phyloP scores from a whole-genome alignment of 345 rosid genomes.

The Populus simonii region DNA sequence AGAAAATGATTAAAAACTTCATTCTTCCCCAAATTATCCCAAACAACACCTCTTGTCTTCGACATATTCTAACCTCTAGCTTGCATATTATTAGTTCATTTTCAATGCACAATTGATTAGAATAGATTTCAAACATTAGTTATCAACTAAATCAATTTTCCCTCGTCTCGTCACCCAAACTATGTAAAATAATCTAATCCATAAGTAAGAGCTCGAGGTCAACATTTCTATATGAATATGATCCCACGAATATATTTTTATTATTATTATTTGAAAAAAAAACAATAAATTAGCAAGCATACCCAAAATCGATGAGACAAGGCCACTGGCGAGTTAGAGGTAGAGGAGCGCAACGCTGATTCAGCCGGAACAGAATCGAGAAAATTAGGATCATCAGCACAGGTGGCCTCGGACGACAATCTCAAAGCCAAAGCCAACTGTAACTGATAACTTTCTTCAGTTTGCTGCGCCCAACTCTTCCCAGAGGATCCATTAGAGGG shows the following conservation, averaged over 20 bases:
- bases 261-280: too few relatives aligned
- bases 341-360: slow-evolving; percentile 47
- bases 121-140: neutral
- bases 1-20: neutral
- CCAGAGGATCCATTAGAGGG: slow-evolving; percentile 50
- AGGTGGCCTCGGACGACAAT: slow-evolving; percentile 85
- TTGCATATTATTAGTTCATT: neutral
- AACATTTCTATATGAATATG: neutral
- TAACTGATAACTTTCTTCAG: slow-evolving; percentile 99
- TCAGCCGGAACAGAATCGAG: slow-evolving; percentile 87
- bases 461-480: slow-evolving; percentile 99
- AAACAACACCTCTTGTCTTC: too few relatives aligned
- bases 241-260: too few relatives aligned
- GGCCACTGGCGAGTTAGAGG: slow-evolving; percentile 58
- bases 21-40: neutral
- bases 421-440: slow-evolving; percentile 95
- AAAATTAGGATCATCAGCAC: slow-evolving; percentile 93
- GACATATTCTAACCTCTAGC: too few relatives aligned
- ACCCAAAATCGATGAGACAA: slow-evolving; percentile 97
- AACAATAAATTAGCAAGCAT: slow-evolving; percentile 16
- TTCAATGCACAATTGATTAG: neutral
- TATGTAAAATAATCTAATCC: too few relatives aligned
- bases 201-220: neutral
- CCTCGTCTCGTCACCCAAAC: neutral
- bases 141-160: neutral